Evolutionary conservation across 805 yeast genomes (phyloP).

Genomic region (Starmerella vaccinii): DNA sequence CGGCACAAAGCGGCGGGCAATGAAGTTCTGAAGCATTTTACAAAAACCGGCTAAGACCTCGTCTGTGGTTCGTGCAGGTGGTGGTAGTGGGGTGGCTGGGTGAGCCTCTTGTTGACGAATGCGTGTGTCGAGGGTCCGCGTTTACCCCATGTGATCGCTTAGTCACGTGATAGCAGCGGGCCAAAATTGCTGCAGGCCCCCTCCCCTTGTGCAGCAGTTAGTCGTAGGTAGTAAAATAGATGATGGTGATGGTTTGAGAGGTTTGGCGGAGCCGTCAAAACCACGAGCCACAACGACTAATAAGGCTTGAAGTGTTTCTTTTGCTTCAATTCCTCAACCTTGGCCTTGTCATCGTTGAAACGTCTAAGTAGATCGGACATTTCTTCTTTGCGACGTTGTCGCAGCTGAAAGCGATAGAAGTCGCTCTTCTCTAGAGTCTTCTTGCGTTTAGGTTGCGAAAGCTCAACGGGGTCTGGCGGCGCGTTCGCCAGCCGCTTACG

Average conservation of each 20-base stretch:
- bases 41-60: not conserved
- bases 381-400: conserved; percentile 86
- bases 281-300: conserved; percentile 26
- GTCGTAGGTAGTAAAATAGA: too few relatives aligned
- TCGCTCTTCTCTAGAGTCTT: conserved; percentile 74
- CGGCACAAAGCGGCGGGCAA: not conserved
- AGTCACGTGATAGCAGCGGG: too few relatives aligned
- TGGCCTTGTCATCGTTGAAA: conserved; percentile 85
- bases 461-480: conserved; percentile 18
- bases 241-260: too few relatives aligned
- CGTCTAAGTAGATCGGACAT: conserved; percentile 76
- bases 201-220: too few relatives aligned
- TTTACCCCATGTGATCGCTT: not conserved
- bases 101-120: not conserved
- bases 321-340: conserved; percentile 66
- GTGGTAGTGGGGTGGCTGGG: not conserved
- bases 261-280: not conserved
- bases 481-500: conserved; percentile 71
- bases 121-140: not conserved
- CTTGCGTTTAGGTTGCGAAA: conserved; percentile 35
- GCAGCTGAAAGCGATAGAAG: conserved; percentile 90
- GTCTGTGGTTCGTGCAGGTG: not conserved
- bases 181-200: too few relatives aligned
- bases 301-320: conserved; percentile 81
- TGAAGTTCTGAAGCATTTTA: not conserved